Base-by-base conservation (phyloP, 192 early-diverging fungal species). In the Coemansia sp. region DNA sequence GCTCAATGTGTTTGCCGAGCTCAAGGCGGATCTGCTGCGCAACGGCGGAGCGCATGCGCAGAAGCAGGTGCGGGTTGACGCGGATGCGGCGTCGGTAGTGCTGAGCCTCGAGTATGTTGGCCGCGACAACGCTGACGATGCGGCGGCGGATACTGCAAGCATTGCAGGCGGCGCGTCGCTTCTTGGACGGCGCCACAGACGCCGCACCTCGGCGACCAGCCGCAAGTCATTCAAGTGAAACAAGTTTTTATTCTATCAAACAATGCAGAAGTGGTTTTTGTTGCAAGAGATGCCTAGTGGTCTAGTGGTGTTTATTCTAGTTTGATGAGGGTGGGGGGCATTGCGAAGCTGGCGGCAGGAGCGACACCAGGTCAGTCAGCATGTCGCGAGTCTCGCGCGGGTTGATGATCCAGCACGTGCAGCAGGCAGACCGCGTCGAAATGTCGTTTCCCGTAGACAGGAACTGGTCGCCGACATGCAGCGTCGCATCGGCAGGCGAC, bases 401-500 rank as follows among this genome's bases (percentile, higher is more conserved):
- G 61, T 79, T 90, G 50, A 93, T 87, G 65, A 96, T 93, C 94
- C 94, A 96, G 55, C 89, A 84, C 0, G 94, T 96, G 69, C 88
- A 92, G 79, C 92, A 94, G 46, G 89, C 88, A 1, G 85, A 82
- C 22, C 94, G 85, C 0, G 94, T 94, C 9, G 92, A 87, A 74
- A 88, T 85, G 76, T 96, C 94, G 71, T 96, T 96, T 42, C 94
- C 94, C 3, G 94, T 96, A 4, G 89, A 90, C 67, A 96, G 66
- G 61, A 96, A 96, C 87, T 92, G 93, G 75, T 96, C 94, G 40
- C 92, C 93, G 25, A 95, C 90, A 62, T 96, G 94, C 58, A 96
- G 70, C 0, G 92, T 93, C 23, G 85, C 83, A 13, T 70, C 67
- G 5, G 88, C 81, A 4, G 69, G 70, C 33, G 87, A 79, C 8